Conservation (phyloP, 805 yeast species). For the Lachancea meyersii region DNA sequence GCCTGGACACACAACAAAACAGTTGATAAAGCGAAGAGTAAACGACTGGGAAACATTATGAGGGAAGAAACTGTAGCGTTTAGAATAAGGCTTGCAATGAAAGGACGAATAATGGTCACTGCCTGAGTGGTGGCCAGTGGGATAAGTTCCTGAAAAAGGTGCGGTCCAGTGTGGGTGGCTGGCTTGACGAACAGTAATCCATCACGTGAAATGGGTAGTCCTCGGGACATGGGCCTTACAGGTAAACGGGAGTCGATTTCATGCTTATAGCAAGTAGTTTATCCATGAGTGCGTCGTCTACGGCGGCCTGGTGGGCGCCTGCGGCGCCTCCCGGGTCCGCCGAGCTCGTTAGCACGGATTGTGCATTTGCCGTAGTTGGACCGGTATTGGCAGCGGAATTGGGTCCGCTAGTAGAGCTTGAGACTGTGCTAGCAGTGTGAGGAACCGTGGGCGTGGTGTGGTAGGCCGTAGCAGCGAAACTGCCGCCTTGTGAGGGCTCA, state of each 20-base stretch:
- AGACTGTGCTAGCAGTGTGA: background rate
- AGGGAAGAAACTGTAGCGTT: background rate
- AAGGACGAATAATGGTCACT: too few relatives aligned
- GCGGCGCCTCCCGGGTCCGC: background rate
- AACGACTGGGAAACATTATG: background rate
- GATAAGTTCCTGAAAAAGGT: background rate
- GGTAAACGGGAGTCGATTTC: slow-evolving; percentile 30
- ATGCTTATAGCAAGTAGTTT: slow-evolving; percentile 28
- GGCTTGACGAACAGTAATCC: background rate
- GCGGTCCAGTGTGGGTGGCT: background rate
- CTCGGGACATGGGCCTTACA: slow-evolving; percentile 8
- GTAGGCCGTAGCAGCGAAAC: slow-evolving; percentile 6
- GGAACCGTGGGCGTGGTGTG: slow-evolving; percentile 4
- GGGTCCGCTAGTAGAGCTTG: slow-evolving; percentile 1
- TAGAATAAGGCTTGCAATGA: background rate
- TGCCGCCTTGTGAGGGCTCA: slow-evolving; percentile 53
- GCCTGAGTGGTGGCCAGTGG: background rate
- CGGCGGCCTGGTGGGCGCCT: slow-evolving; percentile 9
- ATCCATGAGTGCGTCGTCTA: slow-evolving; percentile 30
- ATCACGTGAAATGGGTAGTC: too few relatives aligned
- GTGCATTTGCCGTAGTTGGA: slow-evolving; percentile 6
- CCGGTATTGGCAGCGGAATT: slow-evolving; percentile 7
- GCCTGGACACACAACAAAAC: slow-evolving; percentile 17
- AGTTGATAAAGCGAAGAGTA: slow-evolving; percentile 6
- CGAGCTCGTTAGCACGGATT: slow-evolving; percentile 5